Evolutionary conservation across 2,329 filamentous ascomycete genomes (phyloP), one percentile per base, ranked within the genome.

Genomic region (Venturia aucupariae): DNA sequence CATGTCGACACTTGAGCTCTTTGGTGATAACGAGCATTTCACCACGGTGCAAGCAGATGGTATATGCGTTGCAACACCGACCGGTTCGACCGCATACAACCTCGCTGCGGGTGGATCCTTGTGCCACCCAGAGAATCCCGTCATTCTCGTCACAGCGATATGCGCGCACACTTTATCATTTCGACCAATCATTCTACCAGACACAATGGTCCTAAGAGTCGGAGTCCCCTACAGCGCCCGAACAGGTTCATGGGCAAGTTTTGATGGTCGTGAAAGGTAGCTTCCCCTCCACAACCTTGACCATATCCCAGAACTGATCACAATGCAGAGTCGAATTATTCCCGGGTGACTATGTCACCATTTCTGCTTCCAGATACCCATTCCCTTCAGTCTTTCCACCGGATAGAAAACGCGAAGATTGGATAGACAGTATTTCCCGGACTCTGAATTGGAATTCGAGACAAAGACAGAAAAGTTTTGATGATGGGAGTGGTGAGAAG

Each of bases 121-220:
- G 30, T 97, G 92, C 72, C 93, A 97, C 73, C 93, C 93, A 0
- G 94, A 97, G 70, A 97, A 97, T 73, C 94, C 93, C 0, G 92
- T 97, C 60, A 96, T 97, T 76, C 85, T 97, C 1, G 86, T 97
- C 6, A 96, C 92, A 0, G 89, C 93, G 61, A 96, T 97, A 64
- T 97, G 92, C 73, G 90, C 94, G 1, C 93, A 97, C 75, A 97
- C 93, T 0, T 82, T 97, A 3, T 96, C 90, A 2, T 97, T 97
- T 81, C 84, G 94, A 13, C 93, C 93, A n/a, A 94, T 97, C 71
- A 94, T 97, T 71, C 81, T 97, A 2, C 94, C 94, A 0, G 94
- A 99, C 76, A 97, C 93, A 0, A 96, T 97, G 67, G 93, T 97
- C 0, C 80, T 99, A 66, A 86, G 94, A 44, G 83, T 96, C 22